phyloP scores from a whole-genome alignment of 148 eudicot species.

The Spergularia bocconei region DNA sequence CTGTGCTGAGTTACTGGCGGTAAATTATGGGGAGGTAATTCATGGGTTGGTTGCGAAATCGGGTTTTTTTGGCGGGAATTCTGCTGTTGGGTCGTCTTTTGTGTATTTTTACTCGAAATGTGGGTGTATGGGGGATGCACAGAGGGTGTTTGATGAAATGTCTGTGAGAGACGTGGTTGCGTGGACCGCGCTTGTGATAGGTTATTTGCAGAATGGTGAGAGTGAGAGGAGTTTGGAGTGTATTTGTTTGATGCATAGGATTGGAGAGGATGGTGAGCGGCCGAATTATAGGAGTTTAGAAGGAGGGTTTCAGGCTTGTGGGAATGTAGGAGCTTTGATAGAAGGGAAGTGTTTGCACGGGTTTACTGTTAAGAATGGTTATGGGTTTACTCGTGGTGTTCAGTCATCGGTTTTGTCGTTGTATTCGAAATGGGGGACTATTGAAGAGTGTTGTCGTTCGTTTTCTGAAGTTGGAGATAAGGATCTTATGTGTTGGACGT shows the following conservation, averaged over 20 bases:
- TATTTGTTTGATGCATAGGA: constrained; percentile 53
- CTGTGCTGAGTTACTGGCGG: constrained; percentile 46
- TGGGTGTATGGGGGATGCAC: constrained; percentile 46
- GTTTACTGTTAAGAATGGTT: constrained; percentile 53
- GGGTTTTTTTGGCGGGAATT: constrained; percentile 40
- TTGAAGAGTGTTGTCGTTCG: constrained; percentile 40
- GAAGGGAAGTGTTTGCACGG: constrained; percentile 66
- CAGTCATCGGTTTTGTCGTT: constrained; percentile 57
- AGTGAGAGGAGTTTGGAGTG: constrained; percentile 50
- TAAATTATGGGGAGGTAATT: constrained; percentile 33
- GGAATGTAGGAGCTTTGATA: constrained; percentile 42
- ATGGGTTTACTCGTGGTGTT: constrained; percentile 28
- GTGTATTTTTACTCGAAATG: constrained; percentile 67
- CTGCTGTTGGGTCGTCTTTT: constrained; percentile 61
- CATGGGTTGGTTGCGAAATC: constrained; percentile 53
- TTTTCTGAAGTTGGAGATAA: constrained; percentile 46
- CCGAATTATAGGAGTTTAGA: constrained; percentile 69
- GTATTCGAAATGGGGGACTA: constrained; percentile 60
- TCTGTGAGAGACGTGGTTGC: constrained; percentile 44
- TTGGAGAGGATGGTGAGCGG: constrained; percentile 36
- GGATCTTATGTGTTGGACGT: constrained; percentile 70
- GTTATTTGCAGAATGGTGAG: constrained; percentile 68
- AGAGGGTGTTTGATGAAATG: constrained; percentile 54
- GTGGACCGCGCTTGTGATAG: constrained; percentile 69
- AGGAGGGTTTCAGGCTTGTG: constrained; percentile 76